Evolutionary conservation across 164 flowering plant species (phyloP), one percentile per base, ranked within the genome.

Genomic region (Sedum album): DNA sequence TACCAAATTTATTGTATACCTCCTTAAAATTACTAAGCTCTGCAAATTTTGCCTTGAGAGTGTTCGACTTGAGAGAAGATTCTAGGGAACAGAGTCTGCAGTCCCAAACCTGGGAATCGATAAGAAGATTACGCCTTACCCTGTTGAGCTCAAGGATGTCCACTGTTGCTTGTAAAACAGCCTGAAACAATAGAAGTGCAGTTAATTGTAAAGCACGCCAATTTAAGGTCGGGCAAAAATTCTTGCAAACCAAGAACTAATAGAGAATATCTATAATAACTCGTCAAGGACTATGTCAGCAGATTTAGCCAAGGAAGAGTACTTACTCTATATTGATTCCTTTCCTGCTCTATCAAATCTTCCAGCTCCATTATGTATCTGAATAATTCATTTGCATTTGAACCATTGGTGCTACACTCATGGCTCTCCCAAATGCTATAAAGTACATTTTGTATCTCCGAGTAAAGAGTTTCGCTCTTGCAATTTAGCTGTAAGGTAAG

Each of bases 81-180:
- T 88, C 84, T 72, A 94, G 73, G 23, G 85, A 78, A 73, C 71
- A 72, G 13, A 93, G 86, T 38, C 83, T 85, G 14, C 78, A 86
- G 77, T 90, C 88, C 98, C 96, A 93, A 73, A 82, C 79, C 69
- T 79, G 82, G 6, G 88, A 84, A 73, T 81, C 86, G 66, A 93
- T 78, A 14, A 90, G 65, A 60, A 93, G 89, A 60, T 86, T 78
- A 36, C 80, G 90, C 65, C 86, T 82, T 78, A 93, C 64, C n/a
- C 85, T 83, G 73, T 86, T 90, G 28, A 90, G 81, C 65, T 90
- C 93, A n/a, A 90, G 81, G 74, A 93, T 77, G 79, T 90, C 96
- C 1, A 79, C 49, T 49, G 68, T 49, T 31, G 51, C 44, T 60
- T 68, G 75, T 48, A 57, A 79, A 20, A 69, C 36, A 57, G 5